Evolutionary conservation across 306 rosid species (phyloP).

Genomic region (Cucumis sativus): DNA sequence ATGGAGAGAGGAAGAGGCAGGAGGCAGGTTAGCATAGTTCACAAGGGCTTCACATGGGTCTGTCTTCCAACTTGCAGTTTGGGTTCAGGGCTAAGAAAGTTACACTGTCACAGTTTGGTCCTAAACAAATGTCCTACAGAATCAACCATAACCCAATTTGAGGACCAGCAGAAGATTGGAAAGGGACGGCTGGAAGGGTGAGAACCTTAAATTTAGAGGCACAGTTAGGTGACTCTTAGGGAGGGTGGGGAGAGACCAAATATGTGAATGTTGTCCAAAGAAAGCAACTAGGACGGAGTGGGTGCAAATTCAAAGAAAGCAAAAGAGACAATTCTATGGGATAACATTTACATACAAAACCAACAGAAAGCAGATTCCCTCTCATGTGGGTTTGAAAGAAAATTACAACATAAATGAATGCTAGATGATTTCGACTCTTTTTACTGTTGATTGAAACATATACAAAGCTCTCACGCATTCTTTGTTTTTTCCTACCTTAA

Average conservation of each 20-base stretch:
- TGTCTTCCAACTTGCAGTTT: slow-evolving; percentile 4
- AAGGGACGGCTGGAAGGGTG: not conserved
- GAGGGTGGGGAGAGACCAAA: not conserved
- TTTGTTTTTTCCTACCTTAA: not conserved
- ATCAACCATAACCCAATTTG: not conserved
- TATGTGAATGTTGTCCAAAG: slow-evolving; percentile 8
- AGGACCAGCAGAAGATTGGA: not conserved
- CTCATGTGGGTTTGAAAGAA: not conserved
- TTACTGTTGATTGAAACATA: slow-evolving; percentile 1
- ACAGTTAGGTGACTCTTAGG: slow-evolving; percentile 4
- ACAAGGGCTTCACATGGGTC: slow-evolving; percentile 11
- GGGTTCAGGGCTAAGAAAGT: not conserved
- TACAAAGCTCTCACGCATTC: not conserved
- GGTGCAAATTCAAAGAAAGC: not conserved
- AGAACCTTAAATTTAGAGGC: not conserved
- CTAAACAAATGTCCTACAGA: slow-evolving; percentile 5
- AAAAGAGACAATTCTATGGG: slow-evolving; percentile 1
- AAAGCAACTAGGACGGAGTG: not conserved
- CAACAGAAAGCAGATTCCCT: slow-evolving; percentile 1
- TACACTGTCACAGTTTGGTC: not conserved
- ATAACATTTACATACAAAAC: not conserved
- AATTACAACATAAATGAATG: not conserved
- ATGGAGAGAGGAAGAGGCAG: not conserved
- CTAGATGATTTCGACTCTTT: not conserved
- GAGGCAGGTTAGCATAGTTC: not conserved